Evolutionary conservation across 129 eudicot species (phyloP).

Genomic region (Apium graveolens): DNA sequence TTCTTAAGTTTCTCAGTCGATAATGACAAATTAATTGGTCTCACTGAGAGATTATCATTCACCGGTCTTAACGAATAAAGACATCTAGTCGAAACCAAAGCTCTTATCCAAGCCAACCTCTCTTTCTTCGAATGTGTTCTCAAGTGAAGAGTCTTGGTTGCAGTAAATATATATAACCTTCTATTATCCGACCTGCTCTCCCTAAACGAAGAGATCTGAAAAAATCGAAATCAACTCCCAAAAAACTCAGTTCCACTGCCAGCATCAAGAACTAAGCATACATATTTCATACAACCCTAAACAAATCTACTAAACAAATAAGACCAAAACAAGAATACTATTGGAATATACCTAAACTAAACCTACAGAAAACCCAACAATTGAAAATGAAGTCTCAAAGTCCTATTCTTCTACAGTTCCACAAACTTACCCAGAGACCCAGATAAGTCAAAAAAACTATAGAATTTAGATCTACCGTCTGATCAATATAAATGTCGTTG

Average conservation of each 20-base stretch:
- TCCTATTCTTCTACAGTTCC: not conserved
- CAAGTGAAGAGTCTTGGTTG: conserved; percentile 80
- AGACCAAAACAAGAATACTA: conserved; percentile 1
- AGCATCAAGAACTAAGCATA: not conserved
- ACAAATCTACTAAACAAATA: not conserved
- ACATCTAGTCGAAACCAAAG: conserved; percentile 52
- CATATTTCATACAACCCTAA: not conserved
- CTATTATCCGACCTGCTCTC: conserved; percentile 69
- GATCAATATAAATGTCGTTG: not conserved
- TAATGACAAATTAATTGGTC: conserved; percentile 33
- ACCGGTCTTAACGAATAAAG: conserved; percentile 34
- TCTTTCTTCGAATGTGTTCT: conserved; percentile 55
- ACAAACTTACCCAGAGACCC: conserved; percentile 18
- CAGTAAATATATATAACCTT: conserved; percentile 70
- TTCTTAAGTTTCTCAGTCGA: conserved; percentile 62
- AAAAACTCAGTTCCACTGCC: not conserved
- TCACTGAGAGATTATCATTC: conserved; percentile 31
- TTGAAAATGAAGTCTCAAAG: not conserved
- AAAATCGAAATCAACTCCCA: not conserved
- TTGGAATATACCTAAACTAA: not conserved
- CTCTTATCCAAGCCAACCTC: conserved; percentile 71
- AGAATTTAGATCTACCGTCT: conserved; percentile 6
- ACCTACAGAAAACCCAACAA: not conserved
- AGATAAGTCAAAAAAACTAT: conserved; percentile 2
- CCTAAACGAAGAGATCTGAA: conserved; percentile 66